These are phyloP conservation scores for Bryum argenteum DNA, from an alignment of 225 moss, liverwort and hornwort genomes.

Conservation along the genomic window DNA sequence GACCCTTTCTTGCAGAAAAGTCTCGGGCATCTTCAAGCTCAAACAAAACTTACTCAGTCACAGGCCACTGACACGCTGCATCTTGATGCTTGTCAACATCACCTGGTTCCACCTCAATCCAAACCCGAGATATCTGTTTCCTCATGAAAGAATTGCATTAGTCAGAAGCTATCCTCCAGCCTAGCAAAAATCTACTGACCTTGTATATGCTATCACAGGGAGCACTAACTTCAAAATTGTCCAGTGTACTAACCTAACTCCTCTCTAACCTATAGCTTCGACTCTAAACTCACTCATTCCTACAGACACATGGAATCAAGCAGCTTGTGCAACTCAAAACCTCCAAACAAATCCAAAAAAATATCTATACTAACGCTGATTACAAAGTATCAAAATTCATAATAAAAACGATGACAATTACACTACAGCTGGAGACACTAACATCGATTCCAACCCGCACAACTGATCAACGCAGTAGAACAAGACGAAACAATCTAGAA, in stretches of 20 bases:
- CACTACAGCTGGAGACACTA: conserved; percentile 11
- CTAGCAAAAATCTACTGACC: neutral
- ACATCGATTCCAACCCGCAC: neutral
- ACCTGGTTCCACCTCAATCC: conserved; percentile 10
- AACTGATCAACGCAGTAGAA: conserved; percentile 21
- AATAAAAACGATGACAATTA: neutral
- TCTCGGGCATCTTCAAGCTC: conserved; percentile 15
- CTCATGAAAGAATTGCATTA: conserved; percentile 7
- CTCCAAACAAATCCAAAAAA: conserved; percentile 6
- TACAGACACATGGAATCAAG: conserved; percentile 4
- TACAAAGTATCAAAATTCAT: neutral
- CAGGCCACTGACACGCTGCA: conserved; percentile 25
- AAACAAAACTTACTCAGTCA: conserved; percentile 33
- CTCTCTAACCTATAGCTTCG: neutral
- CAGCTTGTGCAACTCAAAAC: conserved; percentile 1
- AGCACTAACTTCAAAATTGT: conserved; percentile 11
- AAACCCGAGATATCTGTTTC: conserved; percentile 8
- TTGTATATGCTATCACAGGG: neutral
- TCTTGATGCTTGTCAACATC: conserved; percentile 18
- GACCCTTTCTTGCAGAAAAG: neutral
- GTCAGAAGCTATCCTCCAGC: conserved; percentile 13
- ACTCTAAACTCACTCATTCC: neutral
- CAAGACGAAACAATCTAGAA: conserved; percentile 11
- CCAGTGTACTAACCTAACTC: neutral
- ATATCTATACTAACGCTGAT: conserved; percentile 6